phyloP scores from a whole-genome alignment of 2,329 filamentous ascomycete species.

The Ilyonectria mors-panacis region DNA sequence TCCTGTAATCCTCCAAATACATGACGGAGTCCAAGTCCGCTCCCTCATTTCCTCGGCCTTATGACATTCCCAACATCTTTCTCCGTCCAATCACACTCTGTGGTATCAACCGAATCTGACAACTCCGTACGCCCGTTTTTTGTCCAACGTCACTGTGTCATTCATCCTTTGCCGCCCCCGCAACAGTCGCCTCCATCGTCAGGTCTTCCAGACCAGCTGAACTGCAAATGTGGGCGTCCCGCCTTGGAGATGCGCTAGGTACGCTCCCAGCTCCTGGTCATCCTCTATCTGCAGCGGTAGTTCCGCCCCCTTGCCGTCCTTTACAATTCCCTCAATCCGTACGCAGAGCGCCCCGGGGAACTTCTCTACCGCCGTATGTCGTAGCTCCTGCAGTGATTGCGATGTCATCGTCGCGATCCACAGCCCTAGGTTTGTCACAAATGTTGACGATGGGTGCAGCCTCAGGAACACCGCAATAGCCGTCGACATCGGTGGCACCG shows the following conservation, averaged over 20 bases:
- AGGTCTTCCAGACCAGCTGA: slow-evolving; percentile 54
- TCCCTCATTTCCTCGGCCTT: slow-evolving; percentile 24
- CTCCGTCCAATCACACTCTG: slow-evolving; percentile 33
- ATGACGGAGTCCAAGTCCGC: slow-evolving; percentile 46
- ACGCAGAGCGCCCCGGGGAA: slow-evolving; percentile 72
- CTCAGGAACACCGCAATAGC: slow-evolving; percentile 76
- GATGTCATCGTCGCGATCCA: slow-evolving; percentile 77
- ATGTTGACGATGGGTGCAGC: slow-evolving; percentile 75
- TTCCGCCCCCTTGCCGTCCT: slow-evolving; percentile 71
- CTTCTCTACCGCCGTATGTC: slow-evolving; percentile 72
- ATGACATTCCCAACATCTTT: slow-evolving; percentile 15
- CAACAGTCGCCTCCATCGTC: slow-evolving; percentile 18
- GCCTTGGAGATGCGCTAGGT: slow-evolving; percentile 74
- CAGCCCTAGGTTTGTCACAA: slow-evolving; percentile 65
- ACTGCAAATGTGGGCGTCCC: slow-evolving; percentile 61
- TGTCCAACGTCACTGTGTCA: neutral
- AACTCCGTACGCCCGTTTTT: slow-evolving; percentile 43
- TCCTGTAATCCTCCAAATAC: slow-evolving; percentile 19
- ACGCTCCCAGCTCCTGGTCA: slow-evolving; percentile 80
- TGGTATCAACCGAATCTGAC: slow-evolving; percentile 35
- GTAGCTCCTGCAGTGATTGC: slow-evolving; percentile 73
- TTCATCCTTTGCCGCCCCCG: neutral
- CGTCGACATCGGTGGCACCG: slow-evolving; percentile 38
- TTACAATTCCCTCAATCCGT: slow-evolving; percentile 77
- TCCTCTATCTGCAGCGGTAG: slow-evolving; percentile 76